These are phyloP conservation scores for Intubia oerlemansii DNA, from an alignment of 2,329 filamentous ascomycete genomes.

Conservation along the genomic window DNA sequence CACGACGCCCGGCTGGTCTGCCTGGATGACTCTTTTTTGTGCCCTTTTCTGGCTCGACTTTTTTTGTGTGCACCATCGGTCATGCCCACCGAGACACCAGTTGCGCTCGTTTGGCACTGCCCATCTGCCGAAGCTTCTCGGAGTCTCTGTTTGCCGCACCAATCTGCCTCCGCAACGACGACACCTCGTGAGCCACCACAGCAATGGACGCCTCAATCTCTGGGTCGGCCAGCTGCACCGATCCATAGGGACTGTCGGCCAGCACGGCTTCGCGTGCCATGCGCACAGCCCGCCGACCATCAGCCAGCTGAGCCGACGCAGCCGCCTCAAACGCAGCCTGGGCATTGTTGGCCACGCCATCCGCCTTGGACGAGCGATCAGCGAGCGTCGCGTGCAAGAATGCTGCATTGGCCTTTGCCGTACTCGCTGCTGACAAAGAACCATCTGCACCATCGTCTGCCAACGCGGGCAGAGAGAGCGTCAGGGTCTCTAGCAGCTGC, in stretches of 20 bases:
- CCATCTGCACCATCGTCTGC: too few relatives aligned
- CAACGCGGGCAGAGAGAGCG: slow-evolving; percentile 19
- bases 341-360: slow-evolving; percentile 20
- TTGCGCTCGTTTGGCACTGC: slow-evolving; percentile 26
- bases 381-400: slow-evolving; percentile 13
- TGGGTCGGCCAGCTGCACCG: slow-evolving; percentile 28
- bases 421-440: too few relatives aligned
- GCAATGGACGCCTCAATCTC: slow-evolving; percentile 29
- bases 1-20: too few relatives aligned
- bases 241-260: slow-evolving; percentile 26
- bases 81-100: slow-evolving; percentile 22
- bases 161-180: slow-evolving; percentile 18
- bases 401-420: slow-evolving; percentile 6
- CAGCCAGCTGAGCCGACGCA: slow-evolving; percentile 20
- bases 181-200: slow-evolving; percentile 23
- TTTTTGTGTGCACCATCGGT: too few relatives aligned
- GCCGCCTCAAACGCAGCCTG: slow-evolving; percentile 28
- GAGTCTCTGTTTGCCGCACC: slow-evolving; percentile 15
- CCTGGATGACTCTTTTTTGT: too few relatives aligned
- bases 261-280: slow-evolving; percentile 28
- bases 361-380: slow-evolving; percentile 20
- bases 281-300: slow-evolving; percentile 25
- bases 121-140: slow-evolving; percentile 14
- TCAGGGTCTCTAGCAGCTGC: slow-evolving; percentile 26
- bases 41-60: too few relatives aligned